phyloP scores from a whole-genome alignment of 305 asterid species.

The Fraxinus baroniana region DNA sequence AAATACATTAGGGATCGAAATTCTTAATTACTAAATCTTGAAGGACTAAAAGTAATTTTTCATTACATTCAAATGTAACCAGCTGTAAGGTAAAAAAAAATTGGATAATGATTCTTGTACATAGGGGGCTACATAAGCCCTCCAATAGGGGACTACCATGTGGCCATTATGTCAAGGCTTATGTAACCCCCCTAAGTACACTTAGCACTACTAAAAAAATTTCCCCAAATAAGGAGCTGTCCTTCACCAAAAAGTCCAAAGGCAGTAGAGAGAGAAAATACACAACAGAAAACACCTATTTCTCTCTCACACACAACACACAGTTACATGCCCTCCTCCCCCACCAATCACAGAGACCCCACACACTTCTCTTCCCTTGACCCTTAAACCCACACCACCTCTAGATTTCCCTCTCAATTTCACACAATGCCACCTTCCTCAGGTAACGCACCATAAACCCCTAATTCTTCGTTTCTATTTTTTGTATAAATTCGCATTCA shows the following conservation, averaged over 20 bases:
- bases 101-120: no score
- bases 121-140: no score
- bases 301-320: not conserved
- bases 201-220: no score
- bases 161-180: no score
- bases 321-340: not conserved
- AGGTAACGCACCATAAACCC: slow-evolving; percentile 29
- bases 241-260: not conserved
- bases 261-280: not conserved
- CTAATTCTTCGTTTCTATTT: not conserved
- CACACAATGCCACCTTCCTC: slow-evolving; percentile 55
- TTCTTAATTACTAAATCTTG: not conserved
- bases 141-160: no score
- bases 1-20: not conserved
- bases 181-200: no score
- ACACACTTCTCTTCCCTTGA: slow-evolving; percentile 26
- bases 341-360: slow-evolving; percentile 38
- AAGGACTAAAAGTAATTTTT: not conserved
- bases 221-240: not conserved
- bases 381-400: slow-evolving; percentile 7
- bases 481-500: not conserved
- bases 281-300: not conserved
- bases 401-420: slow-evolving; percentile 14
- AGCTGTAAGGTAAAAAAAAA: not conserved
- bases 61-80: not conserved